Evolutionary conservation across 1,139 yeast genomes (phyloP).

Genomic region (Yueomyces sp.): DNA sequence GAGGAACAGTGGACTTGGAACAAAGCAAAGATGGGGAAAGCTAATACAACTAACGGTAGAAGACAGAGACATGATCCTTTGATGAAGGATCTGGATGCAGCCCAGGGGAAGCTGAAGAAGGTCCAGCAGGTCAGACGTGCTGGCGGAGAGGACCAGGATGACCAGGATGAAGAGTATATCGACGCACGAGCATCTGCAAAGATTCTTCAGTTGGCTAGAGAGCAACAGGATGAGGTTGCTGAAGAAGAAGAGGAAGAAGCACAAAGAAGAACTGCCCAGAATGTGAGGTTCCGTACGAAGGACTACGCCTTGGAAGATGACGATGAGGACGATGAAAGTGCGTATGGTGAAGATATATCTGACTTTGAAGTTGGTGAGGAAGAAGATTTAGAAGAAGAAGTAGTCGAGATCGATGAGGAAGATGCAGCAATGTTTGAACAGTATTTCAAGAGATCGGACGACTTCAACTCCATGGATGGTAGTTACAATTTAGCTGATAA

Average conservation of each 20-base stretch:
- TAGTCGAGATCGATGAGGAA: constrained; percentile 48
- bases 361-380: constrained; percentile 35
- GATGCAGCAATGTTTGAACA: constrained; percentile 63
- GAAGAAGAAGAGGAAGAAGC: constrained; percentile 28
- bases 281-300: constrained; percentile 17
- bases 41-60: constrained; percentile 36
- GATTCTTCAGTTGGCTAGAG: constrained; percentile 77
- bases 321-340: constrained; percentile 32
- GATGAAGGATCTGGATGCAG: constrained; percentile 59
- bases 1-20: too few species aligned
- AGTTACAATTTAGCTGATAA: constrained; percentile 76
- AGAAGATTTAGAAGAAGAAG: constrained; percentile 42
- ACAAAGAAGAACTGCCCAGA: constrained; percentile 11
- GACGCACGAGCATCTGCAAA: constrained; percentile 78
- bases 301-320: constrained; percentile 26
- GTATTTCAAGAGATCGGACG: constrained; percentile 37
- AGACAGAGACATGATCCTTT: constrained; percentile 65
- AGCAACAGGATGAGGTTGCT: constrained; percentile 78
- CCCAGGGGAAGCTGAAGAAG: constrained; percentile 55
- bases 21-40: constrained; percentile 47
- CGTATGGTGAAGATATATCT: constrained; percentile 38
- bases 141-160: constrained; percentile 22
- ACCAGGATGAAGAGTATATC: constrained; percentile 40
- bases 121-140: constrained; percentile 16
- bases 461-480: constrained; percentile 28